Evolutionary conservation across 352 stramenopile species (phyloP).

Genomic region (Phytophthora cajani): DNA sequence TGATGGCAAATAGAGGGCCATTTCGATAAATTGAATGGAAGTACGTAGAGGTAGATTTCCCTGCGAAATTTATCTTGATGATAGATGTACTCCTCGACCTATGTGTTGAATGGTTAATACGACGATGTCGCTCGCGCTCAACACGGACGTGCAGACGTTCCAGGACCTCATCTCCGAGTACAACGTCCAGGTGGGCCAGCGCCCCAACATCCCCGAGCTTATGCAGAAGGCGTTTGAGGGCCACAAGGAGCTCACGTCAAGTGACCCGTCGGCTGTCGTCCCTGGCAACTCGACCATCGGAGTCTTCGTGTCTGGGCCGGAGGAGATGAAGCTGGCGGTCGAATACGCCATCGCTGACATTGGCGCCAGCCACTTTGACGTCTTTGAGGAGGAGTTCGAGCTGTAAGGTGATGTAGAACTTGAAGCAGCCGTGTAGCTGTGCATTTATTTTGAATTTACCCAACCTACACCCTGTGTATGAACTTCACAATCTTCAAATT

Average conservation of each 20-base stretch:
- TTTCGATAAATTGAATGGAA: too few relatives aligned
- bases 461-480: too few relatives aligned
- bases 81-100: too few relatives aligned
- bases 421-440: too few relatives aligned
- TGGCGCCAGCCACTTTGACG: conserved; percentile 25
- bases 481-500: too few relatives aligned
- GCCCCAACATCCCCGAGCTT: conserved; percentile 38
- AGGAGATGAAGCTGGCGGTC: conserved; percentile 37
- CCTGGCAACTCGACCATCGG: conserved; percentile 31
- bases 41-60: too few relatives aligned
- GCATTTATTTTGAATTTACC: too few relatives aligned
- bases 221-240: conserved; percentile 31
- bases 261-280: background rate
- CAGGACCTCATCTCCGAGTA: conserved; percentile 32
- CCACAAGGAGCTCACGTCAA: conserved; percentile 13
- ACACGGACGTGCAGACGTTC: conserved; percentile 21
- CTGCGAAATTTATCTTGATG: too few relatives aligned
- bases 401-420: conserved; percentile 10
- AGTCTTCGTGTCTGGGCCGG: conserved; percentile 50
- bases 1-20: too few relatives aligned
- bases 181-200: conserved; percentile 33
- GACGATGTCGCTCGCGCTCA: conserved; percentile 9
- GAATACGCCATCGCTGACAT: conserved; percentile 30
- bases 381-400: conserved; percentile 42
- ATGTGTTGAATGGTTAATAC: too few relatives aligned